Conservation (phyloP, 2,329 filamentous ascomycete species). For the Aspergillus sp. region DNA sequence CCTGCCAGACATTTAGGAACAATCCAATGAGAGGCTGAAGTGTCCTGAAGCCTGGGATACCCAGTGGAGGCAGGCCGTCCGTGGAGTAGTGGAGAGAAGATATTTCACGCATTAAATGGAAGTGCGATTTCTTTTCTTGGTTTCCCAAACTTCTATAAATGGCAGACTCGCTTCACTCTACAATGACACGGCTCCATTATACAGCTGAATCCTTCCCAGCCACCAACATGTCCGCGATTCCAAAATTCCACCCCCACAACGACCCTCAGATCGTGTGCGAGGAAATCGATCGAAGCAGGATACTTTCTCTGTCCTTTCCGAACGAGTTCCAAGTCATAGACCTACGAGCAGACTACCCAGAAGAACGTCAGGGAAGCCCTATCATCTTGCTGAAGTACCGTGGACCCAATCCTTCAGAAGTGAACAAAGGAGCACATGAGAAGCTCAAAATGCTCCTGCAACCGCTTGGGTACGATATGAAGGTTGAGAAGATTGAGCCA, state of each 20-base stretch:
- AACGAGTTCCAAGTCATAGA: background rate
- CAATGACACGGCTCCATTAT: background rate
- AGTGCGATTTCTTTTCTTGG: background rate
- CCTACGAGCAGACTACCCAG: background rate
- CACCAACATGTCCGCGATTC: background rate
- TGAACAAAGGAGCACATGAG: background rate
- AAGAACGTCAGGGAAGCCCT: background rate
- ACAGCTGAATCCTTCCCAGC: background rate
- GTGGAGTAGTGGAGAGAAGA: background rate
- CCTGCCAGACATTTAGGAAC: background rate
- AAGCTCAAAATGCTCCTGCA: background rate
- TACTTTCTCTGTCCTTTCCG: background rate
- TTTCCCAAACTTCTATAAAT: background rate
- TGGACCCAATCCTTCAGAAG: background rate
- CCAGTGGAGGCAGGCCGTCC: background rate
- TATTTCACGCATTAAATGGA: background rate
- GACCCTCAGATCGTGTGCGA: background rate
- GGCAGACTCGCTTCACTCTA: background rate
- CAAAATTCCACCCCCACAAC: background rate
- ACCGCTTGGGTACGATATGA: background rate
- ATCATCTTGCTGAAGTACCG: background rate
- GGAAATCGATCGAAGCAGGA: background rate
- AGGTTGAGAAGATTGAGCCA: background rate
- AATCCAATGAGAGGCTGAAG: background rate
- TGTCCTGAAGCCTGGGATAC: background rate